Evolutionary conservation across 345 rosid genomes (phyloP), one percentile per base, ranked within the genome.

Genomic region (Dipteronia sinensis): DNA sequence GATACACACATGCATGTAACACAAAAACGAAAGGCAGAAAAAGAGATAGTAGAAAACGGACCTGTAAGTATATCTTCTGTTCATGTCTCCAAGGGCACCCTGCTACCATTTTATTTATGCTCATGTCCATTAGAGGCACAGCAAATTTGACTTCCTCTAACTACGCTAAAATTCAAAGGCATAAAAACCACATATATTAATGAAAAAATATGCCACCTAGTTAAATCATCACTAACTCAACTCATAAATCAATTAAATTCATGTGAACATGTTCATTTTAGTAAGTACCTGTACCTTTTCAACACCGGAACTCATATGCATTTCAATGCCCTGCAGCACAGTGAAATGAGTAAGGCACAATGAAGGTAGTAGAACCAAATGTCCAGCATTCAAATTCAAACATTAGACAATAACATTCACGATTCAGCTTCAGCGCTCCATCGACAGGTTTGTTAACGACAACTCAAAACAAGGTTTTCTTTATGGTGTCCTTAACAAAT

Each of bases 261-360:
- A 25, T n/a, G 51, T 44, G 11, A 83, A 38, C 51, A 76, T 27
- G 66, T 65, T 73, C 40, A 64, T 61, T 78, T 22, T 78, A 83
- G 63, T 75, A 76, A 73, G 66, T 96, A 96, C 99, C 99, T 94
- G 66, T 96, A 96, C 99, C 99, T 94, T 96, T 46, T 92, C 99
- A 70, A 79, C 58, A 82, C 94, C 93, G 47, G 95, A 84, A 80
- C 87, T 91, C 92, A 88, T 70, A 65, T 86, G 91, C 90, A 92
- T 96, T 86, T 96, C 99, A 81, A 96, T 92, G 74, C 98, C 98
- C 99, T 96, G 90, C 71, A 84, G 75, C 56, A 80, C 10, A 46
- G 31, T 3, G 20, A 76, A 44, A 19, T 10, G 76, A 49, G 65
- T 73, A 9, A 64, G 38, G 31, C 59, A 69, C 51, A 38, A 71